Conservation (phyloP, 129 eudicot species). For the Centaurea solstitialis region DNA sequence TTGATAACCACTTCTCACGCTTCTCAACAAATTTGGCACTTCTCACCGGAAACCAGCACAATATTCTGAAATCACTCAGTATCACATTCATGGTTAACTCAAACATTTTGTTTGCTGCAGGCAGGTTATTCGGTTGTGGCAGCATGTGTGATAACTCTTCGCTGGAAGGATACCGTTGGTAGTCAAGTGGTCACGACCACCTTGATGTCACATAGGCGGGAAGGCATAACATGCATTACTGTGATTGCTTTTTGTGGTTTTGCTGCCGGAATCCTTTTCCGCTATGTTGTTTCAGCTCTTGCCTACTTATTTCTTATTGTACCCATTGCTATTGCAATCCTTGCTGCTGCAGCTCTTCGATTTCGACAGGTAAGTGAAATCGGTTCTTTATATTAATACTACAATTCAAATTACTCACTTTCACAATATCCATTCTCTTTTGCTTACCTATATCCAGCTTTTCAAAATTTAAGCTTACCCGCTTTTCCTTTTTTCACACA, state of each 20-base stretch:
- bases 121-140: conserved; percentile 98
- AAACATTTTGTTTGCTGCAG: conserved; percentile 45
- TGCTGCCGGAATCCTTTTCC: conserved; percentile 70
- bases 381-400: not conserved
- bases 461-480: not conserved
- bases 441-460: not conserved
- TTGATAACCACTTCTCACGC: too few relatives aligned
- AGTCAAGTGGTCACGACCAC: conserved; percentile 27
- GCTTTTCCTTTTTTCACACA: not conserved
- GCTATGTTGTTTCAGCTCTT: conserved; percentile 56
- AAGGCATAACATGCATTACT: conserved; percentile 70
- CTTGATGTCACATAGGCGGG: conserved; percentile 50
- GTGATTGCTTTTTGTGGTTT: conserved; percentile 74
- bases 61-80: not conserved
- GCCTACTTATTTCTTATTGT: conserved; percentile 38
- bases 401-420: not conserved
- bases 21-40: too few relatives aligned
- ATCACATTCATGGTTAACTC: not conserved
- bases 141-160: conserved; percentile 86
- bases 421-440: not conserved
- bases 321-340: conserved; percentile 48
- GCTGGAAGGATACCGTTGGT: conserved; percentile 61
- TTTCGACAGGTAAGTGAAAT: conserved; percentile 66
- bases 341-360: conserved; percentile 58
- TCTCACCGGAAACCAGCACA: too few relatives aligned